A percentile compares a stretch with the other conserved stretches of the same genome.
Conservation (phyloP, 257 asterid species). For the Solanum stenotomum region DNA sequence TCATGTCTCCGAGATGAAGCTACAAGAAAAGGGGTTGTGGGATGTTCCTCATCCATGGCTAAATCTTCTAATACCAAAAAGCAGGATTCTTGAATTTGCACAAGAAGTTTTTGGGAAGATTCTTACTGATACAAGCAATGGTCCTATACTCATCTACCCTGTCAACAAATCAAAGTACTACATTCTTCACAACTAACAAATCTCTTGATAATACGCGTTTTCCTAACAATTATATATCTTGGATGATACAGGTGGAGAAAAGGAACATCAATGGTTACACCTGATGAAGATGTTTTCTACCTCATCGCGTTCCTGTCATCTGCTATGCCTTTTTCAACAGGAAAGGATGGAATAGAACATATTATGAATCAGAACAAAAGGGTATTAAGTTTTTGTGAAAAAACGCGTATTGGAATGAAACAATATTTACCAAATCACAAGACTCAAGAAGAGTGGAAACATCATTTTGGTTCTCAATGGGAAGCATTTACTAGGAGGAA, state of each 20-base stretch:
- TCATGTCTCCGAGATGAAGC: conserved; percentile 57
- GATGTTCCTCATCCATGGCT: conserved; percentile 95
- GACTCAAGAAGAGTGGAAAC: conserved; percentile 66
- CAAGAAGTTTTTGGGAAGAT: conserved; percentile 57
- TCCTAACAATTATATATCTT: not conserved
- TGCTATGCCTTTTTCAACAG: conserved; percentile 58
- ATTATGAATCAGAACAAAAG: conserved; percentile 42
- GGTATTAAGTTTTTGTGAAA: conserved; percentile 35
- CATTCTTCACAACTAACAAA: not conserved
- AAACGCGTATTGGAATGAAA: conserved; percentile 47
- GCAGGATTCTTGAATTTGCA: conserved; percentile 52
- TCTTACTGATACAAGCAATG: conserved; percentile 62
- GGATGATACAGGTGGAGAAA: conserved; percentile 52
- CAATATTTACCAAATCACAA: conserved; percentile 72
- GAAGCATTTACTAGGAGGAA: conserved; percentile 52
- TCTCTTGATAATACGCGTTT: not conserved
- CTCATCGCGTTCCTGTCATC: conserved; percentile 60
- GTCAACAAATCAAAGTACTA: conserved; percentile 68
- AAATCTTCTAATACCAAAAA: conserved; percentile 67
- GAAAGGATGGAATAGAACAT: conserved; percentile 50
- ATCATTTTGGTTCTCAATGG: conserved; percentile 76
- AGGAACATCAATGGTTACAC: conserved; percentile 68
- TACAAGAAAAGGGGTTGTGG: conserved; percentile 64
- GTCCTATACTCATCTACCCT: conserved; percentile 83
- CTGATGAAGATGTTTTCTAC: conserved; percentile 70